Conservation (phyloP, 1,284 basidiomycete species). For the Naganishia albida region DNA sequence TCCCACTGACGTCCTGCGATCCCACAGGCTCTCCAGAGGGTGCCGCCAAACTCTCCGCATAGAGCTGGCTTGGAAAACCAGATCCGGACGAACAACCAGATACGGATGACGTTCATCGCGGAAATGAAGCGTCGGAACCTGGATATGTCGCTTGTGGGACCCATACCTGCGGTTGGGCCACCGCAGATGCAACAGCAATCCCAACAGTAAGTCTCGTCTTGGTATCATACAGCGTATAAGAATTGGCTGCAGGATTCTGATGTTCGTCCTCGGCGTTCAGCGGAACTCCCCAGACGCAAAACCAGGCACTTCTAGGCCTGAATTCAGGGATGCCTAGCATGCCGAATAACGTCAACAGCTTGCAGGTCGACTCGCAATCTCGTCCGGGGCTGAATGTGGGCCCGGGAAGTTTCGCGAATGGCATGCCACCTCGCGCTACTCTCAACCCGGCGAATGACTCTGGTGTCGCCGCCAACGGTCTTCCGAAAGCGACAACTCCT, state of each 20-base stretch:
- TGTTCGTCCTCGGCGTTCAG: neutral
- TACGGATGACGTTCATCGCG: conserved; percentile 17
- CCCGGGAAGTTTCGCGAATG: conserved; percentile 6
- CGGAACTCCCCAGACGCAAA: conserved; percentile 17
- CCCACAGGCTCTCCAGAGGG: neutral
- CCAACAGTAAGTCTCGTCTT: conserved; percentile 6
- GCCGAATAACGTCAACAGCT: conserved; percentile 1
- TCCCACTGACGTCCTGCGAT: neutral
- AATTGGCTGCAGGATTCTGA: neutral
- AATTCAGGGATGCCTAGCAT: neutral
- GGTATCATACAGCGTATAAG: neutral
- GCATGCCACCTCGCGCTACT: neutral
- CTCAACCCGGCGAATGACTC: conserved; percentile 4
- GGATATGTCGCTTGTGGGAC: conserved; percentile 21
- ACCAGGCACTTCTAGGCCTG: neutral
- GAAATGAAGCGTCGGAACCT: conserved; percentile 30
- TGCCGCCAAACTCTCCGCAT: conserved; percentile 9
- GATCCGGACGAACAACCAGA: conserved; percentile 23
- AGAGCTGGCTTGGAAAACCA: conserved; percentile 20
- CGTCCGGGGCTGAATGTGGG: neutral
- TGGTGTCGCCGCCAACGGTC: conserved; percentile 16
- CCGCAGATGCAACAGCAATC: conserved; percentile 22
- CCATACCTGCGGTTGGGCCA: neutral
- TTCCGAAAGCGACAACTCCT: conserved; percentile 19
- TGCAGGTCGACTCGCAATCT: conserved; percentile 5